phyloP scores from a whole-genome alignment of 2,329 filamentous ascomycete genomes.

The Aureobasidium sp. region DNA sequence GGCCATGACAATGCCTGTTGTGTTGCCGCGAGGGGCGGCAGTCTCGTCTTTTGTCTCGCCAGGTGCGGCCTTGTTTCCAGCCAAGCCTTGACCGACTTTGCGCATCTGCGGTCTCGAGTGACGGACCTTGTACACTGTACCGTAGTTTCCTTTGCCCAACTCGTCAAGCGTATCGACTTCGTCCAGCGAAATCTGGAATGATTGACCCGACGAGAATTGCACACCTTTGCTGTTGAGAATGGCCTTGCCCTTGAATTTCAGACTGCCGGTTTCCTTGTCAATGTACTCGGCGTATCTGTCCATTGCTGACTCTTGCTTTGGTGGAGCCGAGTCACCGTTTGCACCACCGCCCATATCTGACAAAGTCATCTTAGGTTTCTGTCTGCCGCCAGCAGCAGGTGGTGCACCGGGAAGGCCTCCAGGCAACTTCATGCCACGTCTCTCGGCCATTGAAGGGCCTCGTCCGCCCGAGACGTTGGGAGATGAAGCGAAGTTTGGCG shows the following conservation, averaged over 20 bases:
- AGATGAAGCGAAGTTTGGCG: conserved; percentile 39
- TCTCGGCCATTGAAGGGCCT: conserved; percentile 57
- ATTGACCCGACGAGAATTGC: conserved; percentile 82
- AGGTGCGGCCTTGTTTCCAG: conserved; percentile 52
- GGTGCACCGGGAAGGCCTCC: conserved; percentile 43
- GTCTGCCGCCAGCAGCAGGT: conserved; percentile 34
- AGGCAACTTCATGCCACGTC: conserved; percentile 59
- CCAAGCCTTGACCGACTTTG: conserved; percentile 52
- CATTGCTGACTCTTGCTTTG: conserved; percentile 45
- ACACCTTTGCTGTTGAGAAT: conserved; percentile 83
- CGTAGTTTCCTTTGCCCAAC: conserved; percentile 95
- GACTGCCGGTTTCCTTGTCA: conserved; percentile 81
- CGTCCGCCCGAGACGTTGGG: conserved; percentile 37
- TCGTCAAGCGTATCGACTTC: conserved; percentile 91
- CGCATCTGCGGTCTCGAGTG: conserved; percentile 67
- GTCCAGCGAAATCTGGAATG: conserved; percentile 89
- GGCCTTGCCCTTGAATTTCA: conserved; percentile 90
- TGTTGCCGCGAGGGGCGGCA: conserved; percentile 33
- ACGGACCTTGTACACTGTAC: conserved; percentile 92
- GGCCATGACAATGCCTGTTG: conserved; percentile 80
- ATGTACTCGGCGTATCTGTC: conserved; percentile 74
- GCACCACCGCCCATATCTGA: conserved; percentile 36
- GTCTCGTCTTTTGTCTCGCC: conserved; percentile 16
- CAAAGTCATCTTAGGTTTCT: conserved; percentile 38
- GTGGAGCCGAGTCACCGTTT: conserved; percentile 25